A percentile compares a stretch with the other conserved stretches of the same genome.
Evolutionary conservation across 495 filamentous ascomycete genomes (phyloP).

Genomic region (Cercophora scortea): DNA sequence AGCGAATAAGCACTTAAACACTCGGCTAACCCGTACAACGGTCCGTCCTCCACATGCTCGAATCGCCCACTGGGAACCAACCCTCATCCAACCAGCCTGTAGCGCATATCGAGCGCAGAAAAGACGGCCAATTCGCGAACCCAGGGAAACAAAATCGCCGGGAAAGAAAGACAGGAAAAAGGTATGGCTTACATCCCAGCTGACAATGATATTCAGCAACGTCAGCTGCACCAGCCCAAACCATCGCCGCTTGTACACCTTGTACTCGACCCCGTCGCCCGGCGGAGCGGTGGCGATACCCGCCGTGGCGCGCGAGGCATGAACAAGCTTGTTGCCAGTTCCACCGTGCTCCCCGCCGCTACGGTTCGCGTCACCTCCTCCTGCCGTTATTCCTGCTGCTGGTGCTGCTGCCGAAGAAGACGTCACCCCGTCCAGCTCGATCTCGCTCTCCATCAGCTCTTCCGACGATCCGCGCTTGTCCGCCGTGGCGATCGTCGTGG

Average conservation of each 20-base stretch:
- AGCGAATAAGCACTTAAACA: too few species aligned
- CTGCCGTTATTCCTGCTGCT: background rate
- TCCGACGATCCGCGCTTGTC: background rate
- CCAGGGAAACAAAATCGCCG: too few species aligned
- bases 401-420: background rate
- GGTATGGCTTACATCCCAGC: slow-evolving; percentile 72
- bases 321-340: too few species aligned
- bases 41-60: too few species aligned
- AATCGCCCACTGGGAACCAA: too few species aligned
- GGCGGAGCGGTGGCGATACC: background rate
- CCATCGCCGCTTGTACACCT: slow-evolving; percentile 83
- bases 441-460: too few species aligned
- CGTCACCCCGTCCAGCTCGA: too few species aligned
- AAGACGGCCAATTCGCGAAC: too few species aligned
- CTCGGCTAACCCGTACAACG: too few species aligned
- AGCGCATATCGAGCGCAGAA: too few species aligned
- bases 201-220: slow-evolving; percentile 84
- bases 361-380: background rate
- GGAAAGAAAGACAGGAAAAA: too few species aligned
- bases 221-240: slow-evolving; percentile 80
- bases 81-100: too few species aligned
- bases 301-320: background rate
- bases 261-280: slow-evolving; percentile 36
- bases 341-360: background rate
- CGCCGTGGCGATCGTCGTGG: background rate